Percentiles rank a stretch among this genome's conserved stretches.
Conservation (phyloP, 805 yeast genomes). For the Tetrapisispora nanseiensis region DNA sequence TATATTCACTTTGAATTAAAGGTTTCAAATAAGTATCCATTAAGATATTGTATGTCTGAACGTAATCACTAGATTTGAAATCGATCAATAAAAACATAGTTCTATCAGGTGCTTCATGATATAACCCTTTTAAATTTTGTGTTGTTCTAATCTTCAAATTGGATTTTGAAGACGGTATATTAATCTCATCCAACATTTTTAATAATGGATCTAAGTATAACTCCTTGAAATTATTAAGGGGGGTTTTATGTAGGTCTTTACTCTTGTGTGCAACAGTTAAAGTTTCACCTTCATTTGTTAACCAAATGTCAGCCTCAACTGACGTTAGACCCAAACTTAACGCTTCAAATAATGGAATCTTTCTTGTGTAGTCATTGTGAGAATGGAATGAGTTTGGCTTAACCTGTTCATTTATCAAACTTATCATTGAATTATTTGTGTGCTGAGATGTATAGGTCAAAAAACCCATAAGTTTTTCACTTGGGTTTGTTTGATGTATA, state of each 20-base stretch:
- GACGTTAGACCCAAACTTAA: slow-evolving; percentile 41
- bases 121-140: slow-evolving; percentile 29
- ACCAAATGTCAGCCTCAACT: slow-evolving; percentile 60
- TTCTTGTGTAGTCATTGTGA: slow-evolving; percentile 63
- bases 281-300: slow-evolving; percentile 26
- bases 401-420: slow-evolving; percentile 16
- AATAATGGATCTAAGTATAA: slow-evolving; percentile 48
- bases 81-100: slow-evolving; percentile 57
- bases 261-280: slow-evolving; percentile 57
- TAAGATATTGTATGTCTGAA: slow-evolving; percentile 36
- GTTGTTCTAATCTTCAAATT: neutral
- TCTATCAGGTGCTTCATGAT: slow-evolving; percentile 34
- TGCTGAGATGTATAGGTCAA: neutral
- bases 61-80: slow-evolving; percentile 41
- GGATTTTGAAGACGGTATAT: slow-evolving; percentile 14
- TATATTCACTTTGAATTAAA: slow-evolving; percentile 41
- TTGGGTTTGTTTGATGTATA: neutral
- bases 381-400: slow-evolving; percentile 38
- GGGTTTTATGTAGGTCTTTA: slow-evolving; percentile 33
- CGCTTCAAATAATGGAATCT: slow-evolving; percentile 49
- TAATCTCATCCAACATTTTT: slow-evolving; percentile 40
- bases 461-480: neutral
- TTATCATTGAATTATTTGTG: neutral
- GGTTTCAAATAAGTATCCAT: slow-evolving; percentile 35
- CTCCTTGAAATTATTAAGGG: slow-evolving; percentile 34